A percentile compares a stretch with the other conserved stretches of the same genome.
These are phyloP conservation scores for Pseudonectria buxi DNA, from an alignment of 2,329 filamentous ascomycete genomes.

Conservation along the genomic window DNA sequence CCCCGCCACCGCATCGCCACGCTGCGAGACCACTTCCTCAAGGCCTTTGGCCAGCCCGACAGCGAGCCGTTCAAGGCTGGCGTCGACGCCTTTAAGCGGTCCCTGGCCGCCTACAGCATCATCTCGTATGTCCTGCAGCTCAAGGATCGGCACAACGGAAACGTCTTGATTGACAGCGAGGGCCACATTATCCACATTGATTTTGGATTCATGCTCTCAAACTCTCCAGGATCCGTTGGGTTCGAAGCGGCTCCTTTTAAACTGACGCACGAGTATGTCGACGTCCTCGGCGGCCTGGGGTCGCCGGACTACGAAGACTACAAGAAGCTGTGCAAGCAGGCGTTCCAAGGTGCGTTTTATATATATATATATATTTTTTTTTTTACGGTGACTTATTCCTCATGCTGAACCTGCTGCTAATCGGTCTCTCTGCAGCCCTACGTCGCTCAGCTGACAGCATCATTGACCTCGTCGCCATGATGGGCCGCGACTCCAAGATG, in stretches of 20 bases:
- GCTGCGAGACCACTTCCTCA: conserved; percentile 73
- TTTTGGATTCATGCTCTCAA: conserved; percentile 85
- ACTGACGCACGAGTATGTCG: conserved; percentile 78
- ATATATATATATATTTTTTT: neutral
- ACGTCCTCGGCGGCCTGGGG: conserved; percentile 68
- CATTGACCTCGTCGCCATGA: conserved; percentile 75
- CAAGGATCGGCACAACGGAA: conserved; percentile 82
- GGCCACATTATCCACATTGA: conserved; percentile 86
- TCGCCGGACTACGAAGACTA: conserved; percentile 67
- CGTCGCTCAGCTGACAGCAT: conserved; percentile 73
- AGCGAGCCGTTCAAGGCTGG: conserved; percentile 64
- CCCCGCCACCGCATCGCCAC: conserved; percentile 71
- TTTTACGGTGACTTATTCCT: too few relatives aligned
- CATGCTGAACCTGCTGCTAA: conserved; percentile 6
- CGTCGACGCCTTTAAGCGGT: conserved; percentile 71
- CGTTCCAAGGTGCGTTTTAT: conserved; percentile 62
- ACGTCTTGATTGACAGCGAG: conserved; percentile 77
- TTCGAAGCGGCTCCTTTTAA: conserved; percentile 87
- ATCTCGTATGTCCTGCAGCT: conserved; percentile 79
- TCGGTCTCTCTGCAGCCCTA: conserved; percentile 45
- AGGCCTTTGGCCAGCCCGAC: conserved; percentile 66
- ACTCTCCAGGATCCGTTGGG: conserved; percentile 75
- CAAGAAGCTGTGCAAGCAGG: conserved; percentile 73
- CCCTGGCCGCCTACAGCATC: conserved; percentile 78
- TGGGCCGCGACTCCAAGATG: conserved; percentile 79